Conservation (phyloP, 495 filamentous ascomycete species). For the Penicillium turbatum region DNA sequence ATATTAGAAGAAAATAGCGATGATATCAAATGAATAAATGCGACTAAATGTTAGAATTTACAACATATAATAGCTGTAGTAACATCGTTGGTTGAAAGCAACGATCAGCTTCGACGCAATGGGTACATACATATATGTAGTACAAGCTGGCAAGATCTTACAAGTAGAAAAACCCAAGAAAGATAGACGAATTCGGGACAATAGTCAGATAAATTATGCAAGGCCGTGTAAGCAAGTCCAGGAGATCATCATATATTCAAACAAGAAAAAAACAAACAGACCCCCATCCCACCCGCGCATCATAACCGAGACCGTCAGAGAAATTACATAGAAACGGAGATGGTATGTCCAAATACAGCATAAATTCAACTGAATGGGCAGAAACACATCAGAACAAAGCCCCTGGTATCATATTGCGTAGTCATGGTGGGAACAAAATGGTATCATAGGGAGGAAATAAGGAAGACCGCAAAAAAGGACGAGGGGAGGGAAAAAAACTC, state of each 20-base stretch:
- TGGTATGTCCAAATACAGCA: slow-evolving; percentile 16
- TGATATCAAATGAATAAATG: no score
- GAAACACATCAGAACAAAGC: slow-evolving; percentile 30
- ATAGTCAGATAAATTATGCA: not conserved
- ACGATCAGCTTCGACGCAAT: no score
- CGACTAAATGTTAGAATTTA: no score
- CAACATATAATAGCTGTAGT: no score
- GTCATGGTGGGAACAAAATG: slow-evolving; percentile 45
- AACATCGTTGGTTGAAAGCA: no score
- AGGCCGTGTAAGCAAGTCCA: not conserved
- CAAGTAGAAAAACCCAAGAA: no score
- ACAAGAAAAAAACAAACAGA: slow-evolving; percentile 1
- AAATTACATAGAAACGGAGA: slow-evolving; percentile 20
- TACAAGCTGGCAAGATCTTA: no score
- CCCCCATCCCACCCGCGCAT: slow-evolving; percentile 19
- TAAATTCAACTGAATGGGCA: slow-evolving; percentile 12
- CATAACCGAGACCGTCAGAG: slow-evolving; percentile 19
- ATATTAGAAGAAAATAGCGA: no score
- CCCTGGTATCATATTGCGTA: slow-evolving; percentile 42
- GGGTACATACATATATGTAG: no score
- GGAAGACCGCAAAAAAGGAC: slow-evolving; percentile 6
- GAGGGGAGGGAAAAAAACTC: not conserved
- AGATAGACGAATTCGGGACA: not conserved
- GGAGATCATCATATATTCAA: slow-evolving; percentile 7
- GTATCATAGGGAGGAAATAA: slow-evolving; percentile 34